Evolutionary conservation across 2,329 filamentous ascomycete genomes (phyloP).

Genomic region (Aspergillus calidoustus): DNA sequence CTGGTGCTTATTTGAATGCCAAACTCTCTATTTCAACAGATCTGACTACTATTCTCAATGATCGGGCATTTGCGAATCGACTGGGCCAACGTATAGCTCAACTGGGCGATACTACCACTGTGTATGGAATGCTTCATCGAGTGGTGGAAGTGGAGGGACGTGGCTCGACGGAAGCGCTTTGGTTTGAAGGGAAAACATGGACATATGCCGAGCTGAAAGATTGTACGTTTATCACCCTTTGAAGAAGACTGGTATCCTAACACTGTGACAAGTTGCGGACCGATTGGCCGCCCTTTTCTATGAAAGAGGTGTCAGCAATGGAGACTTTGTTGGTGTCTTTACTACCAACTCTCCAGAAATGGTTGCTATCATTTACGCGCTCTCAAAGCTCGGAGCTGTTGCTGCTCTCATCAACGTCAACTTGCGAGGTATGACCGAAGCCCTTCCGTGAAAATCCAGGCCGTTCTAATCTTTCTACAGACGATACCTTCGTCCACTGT

Average conservation of each 20-base stretch:
- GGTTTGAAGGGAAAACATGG: conserved; percentile 56
- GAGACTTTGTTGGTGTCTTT: conserved; percentile 53
- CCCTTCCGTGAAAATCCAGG: not conserved
- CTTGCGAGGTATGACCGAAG: conserved; percentile 44
- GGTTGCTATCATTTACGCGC: conserved; percentile 49
- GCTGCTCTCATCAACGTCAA: conserved; percentile 54
- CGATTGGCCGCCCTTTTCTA: conserved; percentile 50
- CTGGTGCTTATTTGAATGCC: conserved; percentile 50
- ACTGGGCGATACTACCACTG: conserved; percentile 44
- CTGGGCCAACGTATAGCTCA: conserved; percentile 41
- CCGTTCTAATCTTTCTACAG: conserved; percentile 27
- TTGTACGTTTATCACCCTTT: conserved; percentile 33
- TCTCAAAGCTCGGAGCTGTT: conserved; percentile 53
- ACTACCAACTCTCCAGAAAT: conserved; percentile 56
- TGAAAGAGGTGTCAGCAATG: conserved; percentile 40
- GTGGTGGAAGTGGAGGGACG: conserved; percentile 46
- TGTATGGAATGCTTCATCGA: conserved; percentile 50
- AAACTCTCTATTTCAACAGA: conserved; percentile 49
- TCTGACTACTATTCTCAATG: conserved; percentile 39
- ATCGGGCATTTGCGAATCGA: conserved; percentile 39
- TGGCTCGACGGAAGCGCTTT: conserved; percentile 48
- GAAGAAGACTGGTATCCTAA: conserved; percentile 8
- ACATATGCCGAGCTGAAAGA: conserved; percentile 52
- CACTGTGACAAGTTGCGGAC: conserved; percentile 43
- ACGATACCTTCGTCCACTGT: conserved; percentile 52